A percentile compares a stretch with the other conserved stretches of the same genome.
Evolutionary conservation across 2,329 filamentous ascomycete genomes (phyloP).

Genomic region (Colletotrichum tamarilloi): DNA sequence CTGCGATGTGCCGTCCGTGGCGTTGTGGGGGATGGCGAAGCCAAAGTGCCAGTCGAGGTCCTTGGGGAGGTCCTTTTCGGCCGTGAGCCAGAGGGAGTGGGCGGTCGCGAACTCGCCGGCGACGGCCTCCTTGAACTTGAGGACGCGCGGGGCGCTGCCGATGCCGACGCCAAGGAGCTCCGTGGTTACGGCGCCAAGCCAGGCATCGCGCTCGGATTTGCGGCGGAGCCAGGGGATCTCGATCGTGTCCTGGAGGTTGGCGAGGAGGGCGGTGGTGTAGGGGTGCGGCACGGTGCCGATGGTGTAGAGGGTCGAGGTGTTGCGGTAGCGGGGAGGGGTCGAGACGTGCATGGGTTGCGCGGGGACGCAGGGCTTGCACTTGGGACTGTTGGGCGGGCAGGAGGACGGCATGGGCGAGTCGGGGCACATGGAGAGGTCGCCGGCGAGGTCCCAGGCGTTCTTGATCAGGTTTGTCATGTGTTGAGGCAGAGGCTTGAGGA

Average conservation of each 20-base stretch:
- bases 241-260: constrained; percentile 69
- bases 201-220: constrained; percentile 79
- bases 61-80: constrained; percentile 71
- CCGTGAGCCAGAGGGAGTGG: constrained; percentile 83
- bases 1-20: constrained; percentile 63
- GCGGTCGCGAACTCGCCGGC: constrained; percentile 73
- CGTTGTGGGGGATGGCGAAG: constrained; percentile 76
- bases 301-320: constrained; percentile 78
- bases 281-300: constrained; percentile 93
- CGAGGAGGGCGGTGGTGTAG: constrained; percentile 81
- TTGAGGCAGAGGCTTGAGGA: constrained; percentile 82
- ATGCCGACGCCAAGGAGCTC: constrained; percentile 73
- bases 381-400: constrained; percentile 84
- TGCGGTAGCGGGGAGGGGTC: constrained; percentile 76
- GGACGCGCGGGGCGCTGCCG: constrained; percentile 72
- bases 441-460: constrained; percentile 77
- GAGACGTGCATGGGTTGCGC: constrained; percentile 73
- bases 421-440: constrained; percentile 80
- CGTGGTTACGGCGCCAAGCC: constrained; percentile 79
- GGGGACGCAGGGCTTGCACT: constrained; percentile 79
- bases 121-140: constrained; percentile 84
- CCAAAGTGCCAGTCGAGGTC: constrained; percentile 92
- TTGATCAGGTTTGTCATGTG: constrained; percentile 80
- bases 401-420: constrained; percentile 77
- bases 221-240: constrained; percentile 75